Percentiles rank a stretch among this genome's conserved stretches.
phyloP scores from a whole-genome alignment of 2,329 filamentous ascomycete genomes.

The Didymella arachidicola region DNA sequence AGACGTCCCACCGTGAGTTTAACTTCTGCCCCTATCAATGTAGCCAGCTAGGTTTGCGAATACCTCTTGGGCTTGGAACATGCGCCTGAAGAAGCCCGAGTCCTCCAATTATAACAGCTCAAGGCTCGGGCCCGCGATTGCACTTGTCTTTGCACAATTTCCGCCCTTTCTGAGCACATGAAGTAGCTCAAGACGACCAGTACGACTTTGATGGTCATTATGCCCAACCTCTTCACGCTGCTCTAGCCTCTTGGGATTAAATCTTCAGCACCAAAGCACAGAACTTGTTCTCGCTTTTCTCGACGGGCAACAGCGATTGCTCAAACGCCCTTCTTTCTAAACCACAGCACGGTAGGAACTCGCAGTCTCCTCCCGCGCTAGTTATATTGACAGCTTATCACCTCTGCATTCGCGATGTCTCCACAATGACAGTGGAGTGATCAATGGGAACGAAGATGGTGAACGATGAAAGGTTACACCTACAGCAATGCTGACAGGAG shows the following conservation, averaged over 20 bases:
- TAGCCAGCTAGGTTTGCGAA: not conserved
- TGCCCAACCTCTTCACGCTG: not conserved
- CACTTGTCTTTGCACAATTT: not conserved
- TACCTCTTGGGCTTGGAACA: not conserved
- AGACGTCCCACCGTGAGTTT: not conserved
- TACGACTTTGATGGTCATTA: not conserved
- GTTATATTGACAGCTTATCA: not conserved
- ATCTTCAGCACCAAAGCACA: not conserved
- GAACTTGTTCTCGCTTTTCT: not conserved
- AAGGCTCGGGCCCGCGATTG: not conserved
- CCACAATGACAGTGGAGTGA: too few species aligned
- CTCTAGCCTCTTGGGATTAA: not conserved
- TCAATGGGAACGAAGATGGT: too few species aligned
- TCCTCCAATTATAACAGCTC: not conserved
- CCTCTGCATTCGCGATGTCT: too few species aligned
- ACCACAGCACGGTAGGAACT: not conserved
- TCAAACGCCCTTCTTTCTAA: not conserved
- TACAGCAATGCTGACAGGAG: too few species aligned
- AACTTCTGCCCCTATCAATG: not conserved
- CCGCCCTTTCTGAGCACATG: not conserved
- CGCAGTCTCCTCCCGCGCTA: not conserved
- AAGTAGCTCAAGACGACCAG: not conserved
- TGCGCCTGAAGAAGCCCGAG: not conserved
- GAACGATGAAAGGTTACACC: too few species aligned
- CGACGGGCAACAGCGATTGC: not conserved